Conservation (phyloP, 2,329 filamentous ascomycete genomes). For the Pseudohalonectria lignicola region DNA sequence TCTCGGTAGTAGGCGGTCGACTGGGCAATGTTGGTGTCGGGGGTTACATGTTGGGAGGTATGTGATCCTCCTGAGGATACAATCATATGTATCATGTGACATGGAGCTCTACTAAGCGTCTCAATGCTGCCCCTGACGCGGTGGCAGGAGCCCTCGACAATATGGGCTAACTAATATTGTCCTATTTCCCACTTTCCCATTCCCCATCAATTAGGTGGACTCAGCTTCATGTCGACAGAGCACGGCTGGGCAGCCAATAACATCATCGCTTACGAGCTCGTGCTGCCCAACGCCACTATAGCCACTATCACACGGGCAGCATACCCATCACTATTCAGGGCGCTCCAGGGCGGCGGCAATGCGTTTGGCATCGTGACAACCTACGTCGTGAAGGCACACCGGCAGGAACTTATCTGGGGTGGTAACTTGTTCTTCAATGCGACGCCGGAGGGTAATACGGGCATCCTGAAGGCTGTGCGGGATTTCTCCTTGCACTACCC, state of each 20-base stretch:
- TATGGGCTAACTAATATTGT: too few species aligned
- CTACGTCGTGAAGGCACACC: constrained; percentile 11
- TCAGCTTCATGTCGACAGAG: constrained; percentile 15
- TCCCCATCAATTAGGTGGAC: too few species aligned
- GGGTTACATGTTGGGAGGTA: constrained; percentile 20
- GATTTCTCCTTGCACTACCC: constrained; percentile 47
- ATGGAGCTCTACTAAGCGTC: too few species aligned
- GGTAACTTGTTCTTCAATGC: constrained; percentile 27
- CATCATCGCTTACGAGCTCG: constrained; percentile 24
- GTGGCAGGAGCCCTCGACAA: too few species aligned
- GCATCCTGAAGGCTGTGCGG: constrained; percentile 22
- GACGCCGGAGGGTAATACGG: constrained; percentile 13
- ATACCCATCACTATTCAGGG: constrained; percentile 26
- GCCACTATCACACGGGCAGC: constrained; percentile 20
- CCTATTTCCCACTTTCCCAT: not conserved
- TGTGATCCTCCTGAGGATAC: not conserved
- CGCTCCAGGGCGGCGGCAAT: constrained; percentile 28
- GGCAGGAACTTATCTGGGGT: constrained; percentile 22
- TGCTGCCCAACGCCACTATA: constrained; percentile 24
- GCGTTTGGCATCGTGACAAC: constrained; percentile 13
- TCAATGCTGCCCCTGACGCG: too few species aligned
- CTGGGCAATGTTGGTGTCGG: constrained; percentile 23
- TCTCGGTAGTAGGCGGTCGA: constrained; percentile 21
- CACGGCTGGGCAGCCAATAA: constrained; percentile 26
- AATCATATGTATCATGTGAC: too few species aligned